phyloP scores from a whole-genome alignment of 371 early-diverging fungal genomes.

The Syncephalastrum contaminatum region DNA sequence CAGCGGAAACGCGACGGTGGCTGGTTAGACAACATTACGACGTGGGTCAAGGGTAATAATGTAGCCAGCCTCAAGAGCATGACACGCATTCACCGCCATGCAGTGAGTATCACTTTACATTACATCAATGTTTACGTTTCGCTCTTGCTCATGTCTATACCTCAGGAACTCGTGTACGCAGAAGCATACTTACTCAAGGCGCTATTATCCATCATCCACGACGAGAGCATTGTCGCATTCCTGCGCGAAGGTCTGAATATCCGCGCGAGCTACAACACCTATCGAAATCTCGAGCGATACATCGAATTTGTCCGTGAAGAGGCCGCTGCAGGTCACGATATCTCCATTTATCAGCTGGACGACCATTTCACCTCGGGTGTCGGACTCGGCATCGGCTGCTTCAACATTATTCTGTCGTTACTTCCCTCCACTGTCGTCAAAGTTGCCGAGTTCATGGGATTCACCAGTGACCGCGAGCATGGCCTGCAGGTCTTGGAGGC shows the following conservation, averaged over 20 bases:
- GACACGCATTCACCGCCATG: slow-evolving; percentile 67
- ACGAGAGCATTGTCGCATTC: slow-evolving; percentile 70
- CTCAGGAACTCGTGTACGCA: slow-evolving; percentile 68
- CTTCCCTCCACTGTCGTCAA: slow-evolving; percentile 51
- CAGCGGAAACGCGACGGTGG: slow-evolving; percentile 50
- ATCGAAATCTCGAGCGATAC: slow-evolving; percentile 57
- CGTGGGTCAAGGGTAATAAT: slow-evolving; percentile 37
- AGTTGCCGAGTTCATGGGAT: slow-evolving; percentile 71
- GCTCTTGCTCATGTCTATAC: not conserved
- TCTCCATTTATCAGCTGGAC: slow-evolving; percentile 49
- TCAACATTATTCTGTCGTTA: slow-evolving; percentile 48
- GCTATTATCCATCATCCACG: slow-evolving; percentile 62
- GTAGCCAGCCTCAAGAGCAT: slow-evolving; percentile 54
- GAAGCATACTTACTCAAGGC: slow-evolving; percentile 72
- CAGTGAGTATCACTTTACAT: slow-evolving; percentile 28
- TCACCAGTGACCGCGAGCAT: slow-evolving; percentile 63
- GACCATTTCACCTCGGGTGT: slow-evolving; percentile 76
- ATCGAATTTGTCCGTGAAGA: slow-evolving; percentile 45
- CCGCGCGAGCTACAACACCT: slow-evolving; percentile 61
- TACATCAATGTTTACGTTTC: not conserved
- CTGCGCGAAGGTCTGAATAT: slow-evolving; percentile 75
- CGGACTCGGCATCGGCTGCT: slow-evolving; percentile 64
- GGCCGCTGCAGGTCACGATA: slow-evolving; percentile 26
- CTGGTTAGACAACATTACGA: slow-evolving; percentile 34
- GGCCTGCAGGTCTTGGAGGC: slow-evolving; percentile 64